phyloP scores from a whole-genome alignment of 805 yeast species.

The Ogataea glucozyma region DNA sequence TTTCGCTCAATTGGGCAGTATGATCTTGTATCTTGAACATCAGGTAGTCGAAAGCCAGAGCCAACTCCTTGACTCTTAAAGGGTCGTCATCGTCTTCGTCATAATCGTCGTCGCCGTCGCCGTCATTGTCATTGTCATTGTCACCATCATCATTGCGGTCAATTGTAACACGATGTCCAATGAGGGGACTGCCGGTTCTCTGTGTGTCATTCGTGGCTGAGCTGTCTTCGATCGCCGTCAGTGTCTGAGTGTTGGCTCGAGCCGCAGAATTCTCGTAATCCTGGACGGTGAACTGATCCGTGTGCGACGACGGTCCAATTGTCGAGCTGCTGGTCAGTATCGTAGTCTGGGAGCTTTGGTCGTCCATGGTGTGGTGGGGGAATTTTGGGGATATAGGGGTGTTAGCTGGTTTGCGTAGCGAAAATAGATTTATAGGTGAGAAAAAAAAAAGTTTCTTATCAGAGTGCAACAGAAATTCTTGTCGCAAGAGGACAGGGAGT shows the following conservation, averaged over 20 bases:
- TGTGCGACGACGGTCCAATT: conserved; percentile 16
- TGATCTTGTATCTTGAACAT: conserved; percentile 61
- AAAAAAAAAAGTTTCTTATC: background rate
- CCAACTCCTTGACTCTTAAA: conserved; percentile 56
- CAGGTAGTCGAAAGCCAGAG: conserved; percentile 64
- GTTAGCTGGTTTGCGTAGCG: background rate
- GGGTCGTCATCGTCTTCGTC: conserved; percentile 53
- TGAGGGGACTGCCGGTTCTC: background rate
- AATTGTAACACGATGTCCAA: background rate
- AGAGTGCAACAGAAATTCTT: background rate
- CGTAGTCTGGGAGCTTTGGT: conserved; percentile 24
- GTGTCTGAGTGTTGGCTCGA: conserved; percentile 2
- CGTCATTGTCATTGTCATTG: conserved; percentile 5
- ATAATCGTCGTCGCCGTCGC: background rate
- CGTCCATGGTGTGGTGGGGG: conserved; percentile 17
- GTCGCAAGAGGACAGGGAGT: background rate
- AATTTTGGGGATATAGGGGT: no score
- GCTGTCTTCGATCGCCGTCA: conserved; percentile 8
- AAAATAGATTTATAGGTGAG: no score
- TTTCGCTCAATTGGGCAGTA: conserved; percentile 41
- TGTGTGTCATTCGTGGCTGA: background rate
- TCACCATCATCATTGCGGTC: background rate
- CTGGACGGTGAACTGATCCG: conserved; percentile 18
- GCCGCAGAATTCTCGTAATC: conserved; percentile 7
- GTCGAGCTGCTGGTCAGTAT: conserved; percentile 24